Evolutionary conservation across 2,329 filamentous ascomycete genomes (phyloP), one percentile per base, ranked within the genome.

Genomic region (Acrocalymma vagum): DNA sequence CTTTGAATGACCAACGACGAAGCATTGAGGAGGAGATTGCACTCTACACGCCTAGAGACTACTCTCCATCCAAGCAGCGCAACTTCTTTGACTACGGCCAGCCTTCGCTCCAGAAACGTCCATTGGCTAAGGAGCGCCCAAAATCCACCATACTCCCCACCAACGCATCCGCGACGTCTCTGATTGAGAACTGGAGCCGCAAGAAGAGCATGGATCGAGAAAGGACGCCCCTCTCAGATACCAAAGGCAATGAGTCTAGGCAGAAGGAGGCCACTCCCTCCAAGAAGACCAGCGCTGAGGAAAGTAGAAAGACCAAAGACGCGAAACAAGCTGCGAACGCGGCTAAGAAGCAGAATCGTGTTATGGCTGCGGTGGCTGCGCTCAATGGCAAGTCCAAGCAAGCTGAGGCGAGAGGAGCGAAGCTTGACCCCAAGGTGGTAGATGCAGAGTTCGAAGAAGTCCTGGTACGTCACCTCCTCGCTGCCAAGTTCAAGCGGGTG

Each of bases 401-500:
- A 32, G 49, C 59, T 28, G 72, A 73, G 6, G 36, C 42, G 6
- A 48, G 53, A 20, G 55, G 58, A 16, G 20, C 47, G 11, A 73
- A 72, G 34, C 65, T 80, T 39, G 65, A 83, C 52, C 71, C 75
- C 1, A 79, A 79, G 51, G 72, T 77, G n/a, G 74, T 83, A 5
- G 86, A 88, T 54, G 76, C 72, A 33, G 81, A 81, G 31, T 86
- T 86, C 45, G 83, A 86, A 57, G 77, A 77, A 33, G 76, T 86
- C 21, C 63, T 86, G 55, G 80, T 83, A 55, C 64, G 77, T 67
- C 29, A 83, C 80, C 39, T 74, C 77, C n/a, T 9, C 11, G 13
- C 23, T 3, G 9, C 10, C 9, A 17, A 2, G 9, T 18, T 10
- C 20, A 14, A 27, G 1, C 16, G 13, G 20, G 11, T 28, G 15